Conservation (phyloP, 768 basidiomycete species). For the Tricholoma saponaceum region DNA sequence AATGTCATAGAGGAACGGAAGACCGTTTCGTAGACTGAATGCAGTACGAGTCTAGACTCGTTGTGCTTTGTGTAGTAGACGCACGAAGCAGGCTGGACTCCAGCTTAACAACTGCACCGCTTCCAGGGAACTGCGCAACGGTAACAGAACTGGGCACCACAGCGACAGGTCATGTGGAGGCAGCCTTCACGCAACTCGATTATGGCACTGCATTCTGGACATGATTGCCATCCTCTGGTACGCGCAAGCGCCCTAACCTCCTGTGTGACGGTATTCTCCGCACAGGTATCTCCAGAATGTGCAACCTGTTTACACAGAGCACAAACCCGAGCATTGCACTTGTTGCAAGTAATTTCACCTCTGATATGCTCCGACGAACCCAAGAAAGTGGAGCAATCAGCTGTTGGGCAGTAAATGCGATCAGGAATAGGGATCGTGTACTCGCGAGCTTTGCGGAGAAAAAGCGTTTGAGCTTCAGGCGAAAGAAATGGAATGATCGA, state of each 20-base stretch:
- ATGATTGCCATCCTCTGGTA: slow-evolving; percentile 53
- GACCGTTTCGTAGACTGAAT: no score
- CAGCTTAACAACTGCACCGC: slow-evolving; percentile 50
- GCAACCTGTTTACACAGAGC: slow-evolving; percentile 42
- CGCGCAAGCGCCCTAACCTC: slow-evolving; percentile 42
- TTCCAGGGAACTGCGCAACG: slow-evolving; percentile 61
- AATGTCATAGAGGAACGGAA: no score
- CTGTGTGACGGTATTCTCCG: slow-evolving; percentile 34
- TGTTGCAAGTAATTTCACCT: slow-evolving; percentile 23
- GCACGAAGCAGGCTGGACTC: no score
- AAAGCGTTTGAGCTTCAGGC: slow-evolving; percentile 19
- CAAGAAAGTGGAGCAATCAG: slow-evolving; percentile 51
- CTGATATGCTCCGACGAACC: slow-evolving; percentile 29
- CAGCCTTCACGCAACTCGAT: slow-evolving; percentile 56
- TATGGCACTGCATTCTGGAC: slow-evolving; percentile 52
- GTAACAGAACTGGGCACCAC: slow-evolving; percentile 59
- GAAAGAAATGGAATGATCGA: slow-evolving; percentile 27
- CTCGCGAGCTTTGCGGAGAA: slow-evolving; percentile 42
- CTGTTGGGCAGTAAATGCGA: slow-evolving; percentile 48
- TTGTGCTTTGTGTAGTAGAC: no score
- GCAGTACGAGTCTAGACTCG: no score
- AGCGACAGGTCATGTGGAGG: slow-evolving; percentile 64
- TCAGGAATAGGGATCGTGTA: slow-evolving; percentile 35
- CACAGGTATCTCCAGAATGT: slow-evolving; percentile 39
- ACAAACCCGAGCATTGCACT: slow-evolving; percentile 41